Evolutionary conservation across 2,329 filamentous ascomycete genomes (phyloP).

Genomic region (Aspergillaceae sp.): DNA sequence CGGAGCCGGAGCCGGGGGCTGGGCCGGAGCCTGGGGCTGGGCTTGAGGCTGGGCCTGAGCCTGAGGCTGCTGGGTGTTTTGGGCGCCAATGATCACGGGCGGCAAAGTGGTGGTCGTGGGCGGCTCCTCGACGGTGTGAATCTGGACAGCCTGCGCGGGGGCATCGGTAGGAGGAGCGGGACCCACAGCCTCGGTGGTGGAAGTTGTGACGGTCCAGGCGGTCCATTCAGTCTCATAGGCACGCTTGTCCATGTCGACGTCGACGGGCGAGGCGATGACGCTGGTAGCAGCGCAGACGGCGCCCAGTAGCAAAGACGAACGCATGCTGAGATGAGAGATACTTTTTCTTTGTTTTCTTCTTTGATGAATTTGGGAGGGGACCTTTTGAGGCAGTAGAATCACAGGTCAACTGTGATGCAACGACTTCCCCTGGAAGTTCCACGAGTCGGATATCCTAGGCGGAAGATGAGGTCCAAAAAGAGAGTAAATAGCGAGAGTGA

Average conservation of each 20-base stretch:
- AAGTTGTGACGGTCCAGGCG: conserved; percentile 29
- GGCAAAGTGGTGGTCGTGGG: too few species aligned
- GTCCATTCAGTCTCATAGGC: conserved; percentile 30
- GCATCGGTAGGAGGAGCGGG: conserved; percentile 6
- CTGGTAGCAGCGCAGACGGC: conserved; percentile 27
- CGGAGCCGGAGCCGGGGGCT: too few species aligned
- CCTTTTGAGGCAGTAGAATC: conserved; percentile 5
- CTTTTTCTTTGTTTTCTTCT: conserved; percentile 5
- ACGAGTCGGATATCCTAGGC: neutral
- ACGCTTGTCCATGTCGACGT: conserved; percentile 30
- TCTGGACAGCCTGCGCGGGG: conserved; percentile 1
- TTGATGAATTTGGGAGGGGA: neutral
- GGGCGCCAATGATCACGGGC: too few species aligned
- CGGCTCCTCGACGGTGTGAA: too few species aligned
- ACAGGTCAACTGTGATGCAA: conserved; percentile 25
- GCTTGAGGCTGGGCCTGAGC: too few species aligned
- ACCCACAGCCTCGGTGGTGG: conserved; percentile 16
- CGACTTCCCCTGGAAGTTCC: conserved; percentile 32
- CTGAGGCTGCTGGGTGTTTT: too few species aligned
- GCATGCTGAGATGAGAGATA: conserved; percentile 19
- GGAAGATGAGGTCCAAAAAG: neutral
- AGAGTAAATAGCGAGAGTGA: neutral
- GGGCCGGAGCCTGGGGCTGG: too few species aligned
- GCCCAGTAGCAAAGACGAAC: conserved; percentile 26
- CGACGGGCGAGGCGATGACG: conserved; percentile 23